Evolutionary conservation across 1,284 basidiomycete genomes (phyloP).

Genomic region (Melanopsichium pennsylvanicum): DNA sequence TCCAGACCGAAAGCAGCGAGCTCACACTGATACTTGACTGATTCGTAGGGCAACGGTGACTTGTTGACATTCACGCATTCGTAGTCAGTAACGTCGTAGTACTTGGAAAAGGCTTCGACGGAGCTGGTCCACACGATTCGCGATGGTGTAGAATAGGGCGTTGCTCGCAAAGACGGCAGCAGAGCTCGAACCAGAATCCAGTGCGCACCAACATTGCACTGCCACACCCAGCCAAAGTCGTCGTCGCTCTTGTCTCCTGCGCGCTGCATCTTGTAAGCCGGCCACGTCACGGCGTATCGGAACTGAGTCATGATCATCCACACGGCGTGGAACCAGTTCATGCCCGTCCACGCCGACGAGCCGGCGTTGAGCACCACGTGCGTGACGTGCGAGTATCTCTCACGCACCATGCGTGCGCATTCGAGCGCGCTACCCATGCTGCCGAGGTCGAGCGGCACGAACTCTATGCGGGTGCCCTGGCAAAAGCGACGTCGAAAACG

Average conservation of each 20-base stretch:
- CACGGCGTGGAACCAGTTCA: slow-evolving; percentile 58
- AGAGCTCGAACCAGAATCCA: slow-evolving; percentile 61
- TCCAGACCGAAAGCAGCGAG: slow-evolving; percentile 62
- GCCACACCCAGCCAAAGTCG: slow-evolving; percentile 65
- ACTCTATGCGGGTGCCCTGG: slow-evolving; percentile 60
- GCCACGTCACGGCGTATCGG: slow-evolving; percentile 62
- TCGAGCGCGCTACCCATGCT: slow-evolving; percentile 61
- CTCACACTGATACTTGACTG: slow-evolving; percentile 66
- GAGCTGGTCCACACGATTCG: slow-evolving; percentile 66
- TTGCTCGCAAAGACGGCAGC: slow-evolving; percentile 48
- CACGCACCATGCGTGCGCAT: slow-evolving; percentile 54
- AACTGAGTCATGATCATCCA: slow-evolving; percentile 61
- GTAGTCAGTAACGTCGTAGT: slow-evolving; percentile 60
- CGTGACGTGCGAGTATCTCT: slow-evolving; percentile 60
- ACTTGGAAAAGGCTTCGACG: slow-evolving; percentile 59
- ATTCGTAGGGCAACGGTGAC: slow-evolving; percentile 61
- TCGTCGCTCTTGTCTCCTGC: slow-evolving; percentile 62
- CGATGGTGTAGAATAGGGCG: slow-evolving; percentile 57
- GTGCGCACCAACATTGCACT: slow-evolving; percentile 64
- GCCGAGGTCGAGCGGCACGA: slow-evolving; percentile 62
- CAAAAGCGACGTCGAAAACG: slow-evolving; percentile 58
- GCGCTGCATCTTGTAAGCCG: slow-evolving; percentile 62
- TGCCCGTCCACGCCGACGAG: slow-evolving; percentile 59
- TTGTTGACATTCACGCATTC: slow-evolving; percentile 55
- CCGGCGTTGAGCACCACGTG: slow-evolving; percentile 66